Conservation (phyloP, 805 yeast species). For the Teunomyces aglyptinius region DNA sequence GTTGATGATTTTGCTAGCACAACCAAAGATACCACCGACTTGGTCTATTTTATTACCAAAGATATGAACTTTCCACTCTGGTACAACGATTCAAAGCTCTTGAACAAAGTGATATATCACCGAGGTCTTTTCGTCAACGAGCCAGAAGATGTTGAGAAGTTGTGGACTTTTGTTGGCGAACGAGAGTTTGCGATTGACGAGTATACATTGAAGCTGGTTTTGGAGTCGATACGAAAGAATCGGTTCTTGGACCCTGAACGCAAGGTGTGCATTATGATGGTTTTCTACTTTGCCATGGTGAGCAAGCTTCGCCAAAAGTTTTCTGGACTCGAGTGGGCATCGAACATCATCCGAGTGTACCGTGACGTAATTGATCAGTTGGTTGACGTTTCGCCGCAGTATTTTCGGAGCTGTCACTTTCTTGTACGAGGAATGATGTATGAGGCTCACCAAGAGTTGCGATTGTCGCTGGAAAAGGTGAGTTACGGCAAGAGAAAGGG, state of each 20-base stretch:
- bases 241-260: neutral
- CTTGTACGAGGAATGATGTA: slow-evolving; percentile 9
- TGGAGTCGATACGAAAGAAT: slow-evolving; percentile 8
- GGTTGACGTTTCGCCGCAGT: slow-evolving; percentile 1
- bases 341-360: slow-evolving; percentile 4
- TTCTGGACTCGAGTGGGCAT: neutral
- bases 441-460: slow-evolving; percentile 9
- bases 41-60: slow-evolving; percentile 31
- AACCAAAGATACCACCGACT: slow-evolving; percentile 24
- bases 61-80: slow-evolving; percentile 31
- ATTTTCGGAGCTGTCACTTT: slow-evolving; percentile 1
- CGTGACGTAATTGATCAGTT: slow-evolving; percentile 7
- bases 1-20: slow-evolving; percentile 35
- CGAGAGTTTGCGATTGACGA: slow-evolving; percentile 4
- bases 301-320: neutral
- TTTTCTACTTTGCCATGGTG: slow-evolving; percentile 5
- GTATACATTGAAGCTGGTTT: slow-evolving; percentile 5
- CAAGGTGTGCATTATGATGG: slow-evolving; percentile 4
- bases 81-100: slow-evolving; percentile 26
- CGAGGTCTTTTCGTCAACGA: slow-evolving; percentile 2
- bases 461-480: slow-evolving; percentile 7
- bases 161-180: slow-evolving; percentile 7
- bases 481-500: slow-evolving; percentile 5
- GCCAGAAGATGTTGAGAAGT: slow-evolving; percentile 5
- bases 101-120: slow-evolving; percentile 26